Base-by-base conservation (phyloP, 345 rosid genomes). In the Boechera stricta region DNA sequence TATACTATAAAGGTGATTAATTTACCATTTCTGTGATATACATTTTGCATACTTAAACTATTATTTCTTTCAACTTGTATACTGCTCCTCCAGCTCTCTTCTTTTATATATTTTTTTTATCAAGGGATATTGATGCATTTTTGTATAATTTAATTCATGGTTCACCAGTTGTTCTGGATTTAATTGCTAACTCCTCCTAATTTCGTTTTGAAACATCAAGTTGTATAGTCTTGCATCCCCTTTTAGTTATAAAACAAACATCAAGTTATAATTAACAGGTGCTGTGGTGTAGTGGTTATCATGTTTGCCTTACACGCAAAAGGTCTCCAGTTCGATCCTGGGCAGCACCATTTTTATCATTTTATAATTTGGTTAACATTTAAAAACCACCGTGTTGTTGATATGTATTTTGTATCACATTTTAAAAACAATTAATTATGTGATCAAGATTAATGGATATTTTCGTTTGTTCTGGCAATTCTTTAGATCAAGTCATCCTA, bases 281-380 rank as follows among this genome's bases (percentile, higher is more conserved):
- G 78, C 78, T 74, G 66, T 74, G 72, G 78, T 74, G 72, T 74
- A 74, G 78, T 74, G 79, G 81, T 71, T 77, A 71, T 77, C 80
- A 71, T 72, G 80, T 77, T 71, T 64, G 76, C 77, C 72, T 77
- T 77, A 62, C 80, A 77, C 80, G 76, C 80, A 63, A 77, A 70
- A 77, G 80, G 80, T 77, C 80, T 77, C 80, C 71, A 53, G 75
- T 69, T 70, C 65, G 80, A 70, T 62, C 72, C 76, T 71, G 60
- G 72, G 77, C 72, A 64, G 80, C 65, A 77, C 52, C 77, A 71
- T 11, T 52, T 26, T 0, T 26, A 24, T 0, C 10, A 2, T 36
- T 2, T 36, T 36, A 2, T 8, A 36, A 6, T 16, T 16, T 16
- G 16, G 16, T 16, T 16, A 16, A 16, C 16, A 6, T 35, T 35